These are phyloP conservation scores for Magnusiomyces ingens DNA, from an alignment of 1,139 yeast species.

Conservation along the genomic window DNA sequence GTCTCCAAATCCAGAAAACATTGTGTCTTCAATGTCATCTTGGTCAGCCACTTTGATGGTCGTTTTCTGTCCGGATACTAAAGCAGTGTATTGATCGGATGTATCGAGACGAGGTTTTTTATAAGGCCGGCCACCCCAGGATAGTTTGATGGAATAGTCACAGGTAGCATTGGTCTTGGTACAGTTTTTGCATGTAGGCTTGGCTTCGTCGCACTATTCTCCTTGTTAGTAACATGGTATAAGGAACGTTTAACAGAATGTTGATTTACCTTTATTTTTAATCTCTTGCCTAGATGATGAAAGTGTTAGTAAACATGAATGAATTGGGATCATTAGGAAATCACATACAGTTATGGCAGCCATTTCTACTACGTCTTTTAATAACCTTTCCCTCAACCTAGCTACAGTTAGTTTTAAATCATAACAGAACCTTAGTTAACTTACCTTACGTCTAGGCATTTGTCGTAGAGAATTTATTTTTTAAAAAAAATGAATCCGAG, in stretches of 20 bases:
- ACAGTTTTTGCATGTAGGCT: conserved; percentile 61
- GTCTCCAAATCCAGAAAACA: too few species aligned
- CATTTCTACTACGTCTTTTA: conserved; percentile 27
- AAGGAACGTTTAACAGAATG: background rate
- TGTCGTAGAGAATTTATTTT: background rate
- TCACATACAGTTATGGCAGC: conserved; percentile 30
- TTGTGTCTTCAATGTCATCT: background rate
- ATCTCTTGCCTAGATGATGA: conserved; percentile 20
- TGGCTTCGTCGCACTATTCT: conserved; percentile 64
- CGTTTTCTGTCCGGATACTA: background rate
- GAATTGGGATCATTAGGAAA: background rate
- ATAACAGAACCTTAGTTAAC: background rate
- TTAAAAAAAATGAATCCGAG: background rate
- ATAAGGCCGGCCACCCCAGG: conserved; percentile 77
- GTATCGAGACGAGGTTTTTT: conserved; percentile 28
- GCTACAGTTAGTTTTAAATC: background rate
- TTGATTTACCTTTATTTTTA: conserved; percentile 22
- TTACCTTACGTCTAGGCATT: conserved; percentile 5
- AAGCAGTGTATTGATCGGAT: background rate
- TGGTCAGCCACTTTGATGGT: background rate
- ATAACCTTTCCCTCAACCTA: conserved; percentile 20
- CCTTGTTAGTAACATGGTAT: conserved; percentile 29
- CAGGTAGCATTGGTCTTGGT: conserved; percentile 44
- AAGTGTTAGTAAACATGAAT: background rate
- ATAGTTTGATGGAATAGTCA: conserved; percentile 58